Percentiles rank a stretch among this genome's conserved stretches.
Evolutionary conservation across 2,329 filamentous ascomycete species (phyloP).

Genomic region (Xylariaceae sp.): DNA sequence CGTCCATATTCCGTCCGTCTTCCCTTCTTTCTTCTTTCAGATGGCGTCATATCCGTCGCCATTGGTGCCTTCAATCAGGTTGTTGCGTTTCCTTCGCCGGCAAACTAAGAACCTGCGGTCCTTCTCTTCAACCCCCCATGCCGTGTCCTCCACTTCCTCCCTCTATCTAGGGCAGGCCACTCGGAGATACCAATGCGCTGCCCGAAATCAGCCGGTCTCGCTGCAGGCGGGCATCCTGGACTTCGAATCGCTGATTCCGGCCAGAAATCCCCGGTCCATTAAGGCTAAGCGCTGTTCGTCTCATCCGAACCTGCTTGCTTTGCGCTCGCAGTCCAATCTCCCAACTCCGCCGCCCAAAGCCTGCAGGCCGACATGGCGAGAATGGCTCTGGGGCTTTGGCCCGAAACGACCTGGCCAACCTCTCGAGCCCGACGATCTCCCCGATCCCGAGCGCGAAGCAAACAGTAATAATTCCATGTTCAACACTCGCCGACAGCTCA

Average conservation of each 20-base stretch:
- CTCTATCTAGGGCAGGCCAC: constrained; percentile 11
- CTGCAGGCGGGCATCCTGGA: constrained; percentile 26
- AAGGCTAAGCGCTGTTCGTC: constrained; percentile 11
- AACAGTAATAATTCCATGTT: constrained; percentile 58
- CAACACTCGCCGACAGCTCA: constrained; percentile 63
- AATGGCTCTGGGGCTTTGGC: constrained; percentile 43
- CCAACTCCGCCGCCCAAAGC: constrained; percentile 25
- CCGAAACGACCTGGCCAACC: constrained; percentile 37
- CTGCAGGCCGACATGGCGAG: constrained; percentile 40
- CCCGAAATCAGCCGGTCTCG: constrained; percentile 21
- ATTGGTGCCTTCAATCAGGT: constrained; percentile 48
- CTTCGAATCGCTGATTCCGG: constrained; percentile 21
- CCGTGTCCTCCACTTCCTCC: not conserved
- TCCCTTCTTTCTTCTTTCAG: constrained; percentile 16
- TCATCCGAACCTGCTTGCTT: constrained; percentile 13
- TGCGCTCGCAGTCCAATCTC: constrained; percentile 28
- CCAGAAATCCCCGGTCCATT: constrained; percentile 11
- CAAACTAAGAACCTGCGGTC: constrained; percentile 59
- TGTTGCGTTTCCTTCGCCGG: constrained; percentile 67
- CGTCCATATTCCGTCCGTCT: too few species aligned
- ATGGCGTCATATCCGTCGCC: constrained; percentile 42
- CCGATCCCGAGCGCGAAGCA: constrained; percentile 53
- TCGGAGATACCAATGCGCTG: constrained; percentile 23
- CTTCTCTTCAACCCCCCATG: constrained; percentile 39
- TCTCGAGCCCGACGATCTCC: constrained; percentile 54